phyloP scores from a whole-genome alignment of 1,284 basidiomycete genomes.

The Puccinia horiana region DNA sequence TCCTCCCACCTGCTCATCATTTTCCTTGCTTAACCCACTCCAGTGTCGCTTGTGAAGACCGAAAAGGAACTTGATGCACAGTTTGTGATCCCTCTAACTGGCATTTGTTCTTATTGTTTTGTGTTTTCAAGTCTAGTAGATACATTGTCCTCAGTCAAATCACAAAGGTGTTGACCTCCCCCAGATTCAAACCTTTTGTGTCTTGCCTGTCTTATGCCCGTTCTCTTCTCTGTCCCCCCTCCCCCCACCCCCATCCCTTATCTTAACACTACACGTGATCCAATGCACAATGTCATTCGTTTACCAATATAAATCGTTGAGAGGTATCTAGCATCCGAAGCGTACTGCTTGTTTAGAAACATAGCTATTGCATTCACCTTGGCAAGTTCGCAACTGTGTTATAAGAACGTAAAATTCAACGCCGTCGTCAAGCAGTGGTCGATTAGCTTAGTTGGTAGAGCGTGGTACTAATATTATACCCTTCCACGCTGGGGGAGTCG shows the following conservation, averaged over 20 bases:
- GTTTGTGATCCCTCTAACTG: neutral
- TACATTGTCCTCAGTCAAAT: neutral
- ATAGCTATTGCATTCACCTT: too few relatives aligned
- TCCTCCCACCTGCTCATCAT: neutral
- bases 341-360: too few relatives aligned
- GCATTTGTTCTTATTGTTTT: neutral
- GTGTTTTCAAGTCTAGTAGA: constrained; percentile 5
- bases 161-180: neutral
- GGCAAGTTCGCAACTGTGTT: too few relatives aligned
- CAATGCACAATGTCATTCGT: constrained; percentile 28
- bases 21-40: neutral
- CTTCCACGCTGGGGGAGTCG: neutral
- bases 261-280: neutral
- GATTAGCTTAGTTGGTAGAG: constrained; percentile 16
- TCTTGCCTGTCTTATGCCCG: constrained; percentile 11
- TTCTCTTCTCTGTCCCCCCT: neutral
- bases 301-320: constrained; percentile 24
- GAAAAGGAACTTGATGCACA: neutral
- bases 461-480: neutral
- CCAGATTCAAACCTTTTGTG: neutral
- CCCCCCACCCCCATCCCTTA: neutral
- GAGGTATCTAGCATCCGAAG: too few relatives aligned
- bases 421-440: too few relatives aligned
- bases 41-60: constrained; percentile 12
- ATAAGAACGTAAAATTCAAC: too few relatives aligned